Conservation (phyloP, 2,329 filamentous ascomycete genomes). For the Elsinoe fawcettii region DNA sequence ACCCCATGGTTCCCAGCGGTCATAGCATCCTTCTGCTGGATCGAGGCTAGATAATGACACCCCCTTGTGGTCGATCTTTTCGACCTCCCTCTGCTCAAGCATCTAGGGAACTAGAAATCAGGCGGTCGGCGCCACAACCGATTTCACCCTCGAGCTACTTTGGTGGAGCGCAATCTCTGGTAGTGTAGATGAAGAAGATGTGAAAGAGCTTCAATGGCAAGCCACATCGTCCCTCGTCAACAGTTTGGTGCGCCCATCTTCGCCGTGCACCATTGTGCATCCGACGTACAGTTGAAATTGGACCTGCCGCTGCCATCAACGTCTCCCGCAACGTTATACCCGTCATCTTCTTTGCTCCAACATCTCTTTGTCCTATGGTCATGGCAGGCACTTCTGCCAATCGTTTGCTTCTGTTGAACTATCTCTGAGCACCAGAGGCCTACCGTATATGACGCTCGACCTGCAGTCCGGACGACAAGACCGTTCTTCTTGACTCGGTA, state of each 20-base stretch:
- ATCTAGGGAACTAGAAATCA: background rate
- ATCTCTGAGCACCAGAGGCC: conserved; percentile 2
- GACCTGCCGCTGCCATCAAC: conserved; percentile 8
- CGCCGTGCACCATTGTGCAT: background rate
- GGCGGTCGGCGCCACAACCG: conserved; percentile 15
- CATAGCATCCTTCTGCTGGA: background rate
- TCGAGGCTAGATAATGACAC: background rate
- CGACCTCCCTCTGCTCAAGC: background rate
- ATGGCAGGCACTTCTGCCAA: background rate
- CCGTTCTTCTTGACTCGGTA: conserved; percentile 15
- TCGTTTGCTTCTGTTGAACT: conserved; percentile 8
- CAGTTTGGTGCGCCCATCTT: background rate
- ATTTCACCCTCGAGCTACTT: conserved; percentile 10
- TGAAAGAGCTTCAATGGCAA: background rate
- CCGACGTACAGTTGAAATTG: conserved; percentile 10
- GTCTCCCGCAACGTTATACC: conserved; percentile 10
- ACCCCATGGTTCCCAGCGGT: background rate
- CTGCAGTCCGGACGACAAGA: conserved; percentile 16
- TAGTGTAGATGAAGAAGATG: background rate
- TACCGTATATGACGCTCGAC: conserved; percentile 13
- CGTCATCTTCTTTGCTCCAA: conserved; percentile 11
- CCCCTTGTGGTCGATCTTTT: conserved; percentile 11
- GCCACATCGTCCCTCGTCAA: conserved; percentile 7
- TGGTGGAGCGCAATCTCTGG: conserved; percentile 12
- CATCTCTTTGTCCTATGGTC: conserved; percentile 2